Conservation (phyloP, 805 yeast species). For the Ascoidea asiatica region DNA sequence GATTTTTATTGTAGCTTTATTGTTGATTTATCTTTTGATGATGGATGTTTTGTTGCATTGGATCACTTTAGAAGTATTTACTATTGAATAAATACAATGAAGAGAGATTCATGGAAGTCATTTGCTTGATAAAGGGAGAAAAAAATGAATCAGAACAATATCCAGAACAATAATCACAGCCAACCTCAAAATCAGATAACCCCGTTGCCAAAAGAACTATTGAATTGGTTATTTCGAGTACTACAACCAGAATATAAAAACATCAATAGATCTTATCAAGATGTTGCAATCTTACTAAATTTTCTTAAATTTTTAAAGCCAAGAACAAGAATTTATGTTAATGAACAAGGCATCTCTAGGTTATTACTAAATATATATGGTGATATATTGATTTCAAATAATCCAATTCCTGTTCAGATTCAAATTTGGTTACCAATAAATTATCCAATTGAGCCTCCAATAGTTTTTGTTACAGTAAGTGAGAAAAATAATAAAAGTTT, state of each 20-base stretch:
- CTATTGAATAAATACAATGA: too few relatives aligned
- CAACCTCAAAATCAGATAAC: too few relatives aligned
- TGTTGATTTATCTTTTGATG: too few relatives aligned
- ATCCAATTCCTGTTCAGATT: slow-evolving; percentile 31
- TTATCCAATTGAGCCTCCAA: slow-evolving; percentile 60
- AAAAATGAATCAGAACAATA: too few relatives aligned
- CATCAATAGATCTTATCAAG: slow-evolving; percentile 48
- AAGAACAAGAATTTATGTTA: slow-evolving; percentile 51
- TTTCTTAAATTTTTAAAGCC: slow-evolving; percentile 43
- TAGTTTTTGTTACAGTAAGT: slow-evolving; percentile 47
- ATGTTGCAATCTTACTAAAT: slow-evolving; percentile 40
- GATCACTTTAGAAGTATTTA: too few relatives aligned
- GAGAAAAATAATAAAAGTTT: slow-evolving; percentile 22
- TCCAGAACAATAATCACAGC: too few relatives aligned
- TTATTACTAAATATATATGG: slow-evolving; percentile 59
- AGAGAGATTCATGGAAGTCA: too few relatives aligned
- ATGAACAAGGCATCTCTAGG: slow-evolving; percentile 41
- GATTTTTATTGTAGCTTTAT: too few relatives aligned
- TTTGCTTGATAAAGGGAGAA: too few relatives aligned
- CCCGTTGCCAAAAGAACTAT: slow-evolving; percentile 26
- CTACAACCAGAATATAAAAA: slow-evolving; percentile 46
- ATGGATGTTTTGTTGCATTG: too few relatives aligned
- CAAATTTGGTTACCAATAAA: slow-evolving; percentile 66
- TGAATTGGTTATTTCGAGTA: slow-evolving; percentile 47
- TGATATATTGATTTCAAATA: slow-evolving; percentile 19